Percentiles rank a stretch among this genome's conserved stretches.
Evolutionary conservation across 371 early-diverging fungal species (phyloP).

Genomic region (Syncephalis plumigaleata): DNA sequence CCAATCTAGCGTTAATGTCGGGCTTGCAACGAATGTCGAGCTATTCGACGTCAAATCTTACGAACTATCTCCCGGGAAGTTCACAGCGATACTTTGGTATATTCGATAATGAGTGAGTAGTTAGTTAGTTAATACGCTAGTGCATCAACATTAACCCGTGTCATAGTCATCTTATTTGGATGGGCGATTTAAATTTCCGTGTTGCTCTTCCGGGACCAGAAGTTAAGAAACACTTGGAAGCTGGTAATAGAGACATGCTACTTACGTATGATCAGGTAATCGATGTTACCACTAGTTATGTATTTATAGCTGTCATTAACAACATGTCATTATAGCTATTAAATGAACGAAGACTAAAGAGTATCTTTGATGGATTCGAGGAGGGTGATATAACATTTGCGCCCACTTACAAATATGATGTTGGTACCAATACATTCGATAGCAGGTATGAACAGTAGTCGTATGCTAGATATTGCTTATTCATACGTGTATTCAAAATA

Average conservation of each 20-base stretch:
- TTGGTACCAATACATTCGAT: slow-evolving; percentile 67
- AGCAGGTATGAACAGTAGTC: slow-evolving; percentile 27
- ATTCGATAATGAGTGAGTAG: slow-evolving; percentile 47
- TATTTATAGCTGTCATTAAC: neutral
- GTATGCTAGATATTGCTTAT: neutral
- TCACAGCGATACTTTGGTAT: slow-evolving; percentile 8
- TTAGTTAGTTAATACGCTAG: neutral
- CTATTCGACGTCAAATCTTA: slow-evolving; percentile 12
- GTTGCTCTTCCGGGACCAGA: slow-evolving; percentile 40
- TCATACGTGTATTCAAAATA: neutral
- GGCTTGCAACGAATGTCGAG: neutral
- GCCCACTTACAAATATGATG: slow-evolving; percentile 92
- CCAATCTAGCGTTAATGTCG: slow-evolving; percentile 6
- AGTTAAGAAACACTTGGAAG: slow-evolving; percentile 28
- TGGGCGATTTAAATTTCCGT: slow-evolving; percentile 92
- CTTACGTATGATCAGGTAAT: slow-evolving; percentile 52
- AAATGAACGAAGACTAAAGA: slow-evolving; percentile 11
- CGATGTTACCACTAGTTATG: neutral
- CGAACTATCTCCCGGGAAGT: slow-evolving; percentile 8
- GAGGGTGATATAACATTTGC: slow-evolving; percentile 62
- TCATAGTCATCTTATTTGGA: slow-evolving; percentile 63
- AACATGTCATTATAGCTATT: neutral
- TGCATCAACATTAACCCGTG: neutral
- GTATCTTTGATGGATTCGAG: slow-evolving; percentile 43
- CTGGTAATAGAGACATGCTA: slow-evolving; percentile 8